Evolutionary conservation across 106 monocot genomes (phyloP), one percentile per base, ranked within the genome.

Genomic region (Chionographis japonica): DNA sequence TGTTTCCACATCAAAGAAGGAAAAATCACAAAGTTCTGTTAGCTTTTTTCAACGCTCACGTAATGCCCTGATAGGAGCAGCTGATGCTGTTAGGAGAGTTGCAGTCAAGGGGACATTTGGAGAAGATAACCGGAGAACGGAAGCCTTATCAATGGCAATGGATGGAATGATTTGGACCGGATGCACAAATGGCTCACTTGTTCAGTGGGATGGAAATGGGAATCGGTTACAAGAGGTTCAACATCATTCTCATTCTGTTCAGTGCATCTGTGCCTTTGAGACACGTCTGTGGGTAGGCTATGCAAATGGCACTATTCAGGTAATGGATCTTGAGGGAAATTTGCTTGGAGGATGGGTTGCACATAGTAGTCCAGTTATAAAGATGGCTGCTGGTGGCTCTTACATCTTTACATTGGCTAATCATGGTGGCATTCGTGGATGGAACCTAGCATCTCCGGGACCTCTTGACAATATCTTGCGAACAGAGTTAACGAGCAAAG

Each of bases 71-170:
- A 59, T 81, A 52, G 85, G 85, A 50, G 85, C 85, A 66, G 85
- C 85, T 78, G 85, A 86, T 62, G 81, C 74, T 74, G 81, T 86
- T 56, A 65, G 81, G 16, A 86, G 81, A 75, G 85, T 68, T 68
- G 85, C 85, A 38, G 74, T 43, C 0, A 86, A 86, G 73, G 81
- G 74, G 53, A 69, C 74, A 61, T 86, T 86, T 68, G 74, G 74
- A 57, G 85, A 86, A 55, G 85, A 81, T 57, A 69, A 70, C 59
- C 60, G 73, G 66, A 81, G 68, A 75, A 67, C 74, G 63, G 85
- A 86, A 78, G 73, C 78, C 41, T 58, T 86, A 36, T 53, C 78
- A 67, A 71, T 71, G 53, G 67, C 78, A 52, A 68, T 60, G 50
- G 85, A 81, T 72, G 85, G 85, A 15, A 78, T 68, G 50, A 72